Evolutionary conservation across 805 yeast species (phyloP), one percentile per base, ranked within the genome.

Genomic region (Metschnikowia lachancei): DNA sequence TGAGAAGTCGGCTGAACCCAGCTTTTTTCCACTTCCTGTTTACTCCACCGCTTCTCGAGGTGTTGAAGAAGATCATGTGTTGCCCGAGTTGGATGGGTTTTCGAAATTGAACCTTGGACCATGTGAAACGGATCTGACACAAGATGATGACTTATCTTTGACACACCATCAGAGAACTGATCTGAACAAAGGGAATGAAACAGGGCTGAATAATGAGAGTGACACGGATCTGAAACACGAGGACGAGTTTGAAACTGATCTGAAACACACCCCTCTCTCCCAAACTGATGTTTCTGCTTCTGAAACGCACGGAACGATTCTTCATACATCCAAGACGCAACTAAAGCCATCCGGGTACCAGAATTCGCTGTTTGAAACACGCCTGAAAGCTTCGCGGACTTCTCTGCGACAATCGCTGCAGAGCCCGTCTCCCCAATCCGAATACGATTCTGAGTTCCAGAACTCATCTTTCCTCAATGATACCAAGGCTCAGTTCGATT

Each of bases 401-500:
- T 22, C 32, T 12, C 40, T 24, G 38, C 28, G n/a, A n/a, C 26
- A 13, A 2, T 43, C 39, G 13, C 32, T 18, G 7, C 46, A 14
- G 6, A 18, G 24, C n/a, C 18, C 33, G 19, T 33, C 47, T 17
- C 29, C 29, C 14, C 39, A 35, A 28, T 33, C 47, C 13, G 40
- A 37, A 17, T 42, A 41, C 10, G 47, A 33, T 4, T 30, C 46
- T 4, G 48, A 51, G 16, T 51, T 53, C 30, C 55, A 51, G 24
- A 46, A 41, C 36, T 45, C 52, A 1, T 43, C 54, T 5, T 47
- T 54, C 62, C 26, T 46, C 36, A 47, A 52, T 51, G 52, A 51
- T 19, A 43, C 60, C 2, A 44, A 41, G n/a, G 55, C 45, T 14
- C 54, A 54, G 14, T 53, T 56, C 29, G 57, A 54, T 24, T 42